Base-by-base conservation (phyloP, 257 asterid species). In the Solanum medicagineum region DNA sequence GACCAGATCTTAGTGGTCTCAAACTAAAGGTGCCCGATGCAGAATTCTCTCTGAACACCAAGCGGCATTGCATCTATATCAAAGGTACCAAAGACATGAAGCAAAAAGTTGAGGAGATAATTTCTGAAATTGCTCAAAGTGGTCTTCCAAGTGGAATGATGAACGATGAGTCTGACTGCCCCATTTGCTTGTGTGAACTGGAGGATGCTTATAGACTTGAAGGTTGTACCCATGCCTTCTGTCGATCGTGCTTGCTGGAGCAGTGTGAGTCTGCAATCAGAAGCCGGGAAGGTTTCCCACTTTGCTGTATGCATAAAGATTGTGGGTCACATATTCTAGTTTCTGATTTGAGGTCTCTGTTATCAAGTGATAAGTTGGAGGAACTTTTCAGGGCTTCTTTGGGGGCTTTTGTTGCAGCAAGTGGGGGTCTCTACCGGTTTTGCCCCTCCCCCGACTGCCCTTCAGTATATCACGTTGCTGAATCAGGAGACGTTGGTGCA, bases 401-500 rank as follows among this genome's bases (percentile, higher is more conserved):
- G 83, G 93, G 91, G 26, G 90, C 98, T 7, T 93, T 87, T 44
- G 96, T 96, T 85, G 93, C 96, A 19, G 94, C 85, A 20, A 94
- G 98, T 81, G 90, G 89, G 22, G 98, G 98, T 11, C 17, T 57
- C 24, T 95, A 89, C 91, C 85, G 94, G 87, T 96, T 94, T 86
- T 96, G 99, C 82, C 99, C 99, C 5, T 94, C 98, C 1, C 98
- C 98, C 0, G 99, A 96, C 79, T 96, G 99, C 81, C 98, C 99
- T 22, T 92, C 97, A 1, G 93, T 96, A 44, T 96, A 95, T 84
- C 75, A 87, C 1, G 98, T 90, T 62, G 87, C 90, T 0, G 92
- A 84, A 62, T 85, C 92, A 13, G 90, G 85, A 5, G 82, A 55
- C 17, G 44, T 85, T 6, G 87, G 87, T 10, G 66, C 81, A 0